Conservation (phyloP, 768 basidiomycete species). For the Sarcodon sp. region DNA sequence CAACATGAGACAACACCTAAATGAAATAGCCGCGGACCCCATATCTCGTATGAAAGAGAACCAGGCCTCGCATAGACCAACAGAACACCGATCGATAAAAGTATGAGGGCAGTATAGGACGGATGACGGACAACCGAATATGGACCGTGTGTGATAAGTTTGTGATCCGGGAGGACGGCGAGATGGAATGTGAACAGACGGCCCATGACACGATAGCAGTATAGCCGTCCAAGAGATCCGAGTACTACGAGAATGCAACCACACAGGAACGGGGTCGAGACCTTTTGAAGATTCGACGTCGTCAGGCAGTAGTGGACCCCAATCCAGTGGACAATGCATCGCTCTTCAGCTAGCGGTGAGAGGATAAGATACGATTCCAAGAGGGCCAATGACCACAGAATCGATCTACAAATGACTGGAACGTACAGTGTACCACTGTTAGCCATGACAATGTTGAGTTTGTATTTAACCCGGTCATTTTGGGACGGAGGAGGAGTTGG, state of each 20-base stretch:
- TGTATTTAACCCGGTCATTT: not conserved
- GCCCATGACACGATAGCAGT: conserved; percentile 15
- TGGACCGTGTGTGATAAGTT: conserved; percentile 20
- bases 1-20: not conserved
- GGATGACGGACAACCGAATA: conserved; percentile 23
- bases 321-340: not conserved
- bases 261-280: not conserved
- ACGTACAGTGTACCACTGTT: not conserved
- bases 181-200: conserved; percentile 20
- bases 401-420: not conserved
- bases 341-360: no score
- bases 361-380: not conserved
- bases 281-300: not conserved
- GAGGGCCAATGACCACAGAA: not conserved
- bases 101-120: conserved; percentile 13
- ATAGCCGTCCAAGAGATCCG: not conserved
- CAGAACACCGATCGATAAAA: conserved; percentile 6
- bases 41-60: not conserved
- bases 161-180: conserved; percentile 16
- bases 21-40: not conserved
- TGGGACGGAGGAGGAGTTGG: not conserved
- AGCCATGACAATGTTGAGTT: not conserved
- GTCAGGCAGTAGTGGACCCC: not conserved
- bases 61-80: not conserved
- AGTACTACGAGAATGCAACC: not conserved